These are phyloP conservation scores for Citrus hindsii DNA, from an alignment of 345 rosid genomes.

Conservation along the genomic window DNA sequence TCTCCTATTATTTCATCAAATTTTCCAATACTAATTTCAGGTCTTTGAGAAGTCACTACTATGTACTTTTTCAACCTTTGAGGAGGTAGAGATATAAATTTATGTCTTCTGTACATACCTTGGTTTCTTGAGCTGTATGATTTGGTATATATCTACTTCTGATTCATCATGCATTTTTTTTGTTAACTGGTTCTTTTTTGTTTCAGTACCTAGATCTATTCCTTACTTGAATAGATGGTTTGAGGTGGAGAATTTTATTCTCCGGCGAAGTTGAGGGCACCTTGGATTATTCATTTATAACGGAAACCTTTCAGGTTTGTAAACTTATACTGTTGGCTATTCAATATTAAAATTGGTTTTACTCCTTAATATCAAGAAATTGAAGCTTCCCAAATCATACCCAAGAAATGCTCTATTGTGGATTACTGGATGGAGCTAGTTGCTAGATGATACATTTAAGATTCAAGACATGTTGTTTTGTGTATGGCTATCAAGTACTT, in stretches of 20 bases:
- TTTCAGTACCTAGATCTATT: constrained; percentile 82
- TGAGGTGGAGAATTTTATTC: constrained; percentile 67
- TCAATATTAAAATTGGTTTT: background rate
- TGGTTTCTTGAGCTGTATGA: background rate
- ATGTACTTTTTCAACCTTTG: no score
- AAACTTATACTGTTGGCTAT: background rate
- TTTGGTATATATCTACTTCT: background rate
- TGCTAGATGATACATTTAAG: background rate
- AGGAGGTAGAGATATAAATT: no score
- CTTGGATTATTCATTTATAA: constrained; percentile 58
- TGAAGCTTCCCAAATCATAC: constrained; percentile 9
- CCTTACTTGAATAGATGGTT: constrained; percentile 80
- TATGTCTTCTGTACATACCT: no score
- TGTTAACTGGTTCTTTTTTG: constrained; percentile 1
- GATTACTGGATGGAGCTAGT: background rate
- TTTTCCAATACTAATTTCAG: no score
- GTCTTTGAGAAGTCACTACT: no score
- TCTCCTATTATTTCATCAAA: no score
- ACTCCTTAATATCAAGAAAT: constrained; percentile 7
- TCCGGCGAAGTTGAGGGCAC: constrained; percentile 38
- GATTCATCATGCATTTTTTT: background rate
- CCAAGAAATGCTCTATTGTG: no score
- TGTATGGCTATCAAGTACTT: background rate
- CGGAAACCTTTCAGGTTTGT: constrained; percentile 75
- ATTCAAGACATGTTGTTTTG: background rate